phyloP scores from a whole-genome alignment of 768 basidiomycete species.

The Termitomyces sp. region DNA sequence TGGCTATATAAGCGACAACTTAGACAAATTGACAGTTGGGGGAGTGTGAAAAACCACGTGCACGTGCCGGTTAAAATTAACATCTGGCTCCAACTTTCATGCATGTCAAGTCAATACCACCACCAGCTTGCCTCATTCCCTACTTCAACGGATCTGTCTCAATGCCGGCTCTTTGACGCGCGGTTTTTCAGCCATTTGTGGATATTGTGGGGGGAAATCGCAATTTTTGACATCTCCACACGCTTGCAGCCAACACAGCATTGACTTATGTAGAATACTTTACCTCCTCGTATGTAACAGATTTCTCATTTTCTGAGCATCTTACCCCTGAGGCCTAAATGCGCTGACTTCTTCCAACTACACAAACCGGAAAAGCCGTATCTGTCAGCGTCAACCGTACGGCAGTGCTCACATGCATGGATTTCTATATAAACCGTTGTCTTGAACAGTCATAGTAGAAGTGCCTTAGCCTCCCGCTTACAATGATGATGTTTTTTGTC shows the following conservation, averaged over 20 bases:
- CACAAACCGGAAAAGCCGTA: no score
- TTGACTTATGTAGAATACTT: neutral
- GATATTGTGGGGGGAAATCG: neutral
- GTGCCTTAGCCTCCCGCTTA: neutral
- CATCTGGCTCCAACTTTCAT: no score
- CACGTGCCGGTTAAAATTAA: no score
- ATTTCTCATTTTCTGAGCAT: neutral
- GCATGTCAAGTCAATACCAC: no score
- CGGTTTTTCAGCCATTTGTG: no score
- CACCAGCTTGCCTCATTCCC: no score
- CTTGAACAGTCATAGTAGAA: neutral
- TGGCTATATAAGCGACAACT: no score
- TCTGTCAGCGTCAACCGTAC: no score
- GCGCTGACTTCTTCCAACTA: no score
- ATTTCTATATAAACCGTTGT: constrained; percentile 3
- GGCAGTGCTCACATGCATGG: neutral
- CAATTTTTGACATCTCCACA: neutral
- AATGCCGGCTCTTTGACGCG: no score
- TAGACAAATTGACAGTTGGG: neutral
- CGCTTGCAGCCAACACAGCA: neutral
- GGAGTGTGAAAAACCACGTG: neutral
- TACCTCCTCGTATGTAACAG: neutral
- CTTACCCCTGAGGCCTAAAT: neutral
- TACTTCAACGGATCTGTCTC: neutral
- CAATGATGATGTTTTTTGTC: neutral